Percentiles rank a stretch among this genome's conserved stretches.
Conservation (phyloP, 805 yeast genomes). For the Komagataella mondaviorum region DNA sequence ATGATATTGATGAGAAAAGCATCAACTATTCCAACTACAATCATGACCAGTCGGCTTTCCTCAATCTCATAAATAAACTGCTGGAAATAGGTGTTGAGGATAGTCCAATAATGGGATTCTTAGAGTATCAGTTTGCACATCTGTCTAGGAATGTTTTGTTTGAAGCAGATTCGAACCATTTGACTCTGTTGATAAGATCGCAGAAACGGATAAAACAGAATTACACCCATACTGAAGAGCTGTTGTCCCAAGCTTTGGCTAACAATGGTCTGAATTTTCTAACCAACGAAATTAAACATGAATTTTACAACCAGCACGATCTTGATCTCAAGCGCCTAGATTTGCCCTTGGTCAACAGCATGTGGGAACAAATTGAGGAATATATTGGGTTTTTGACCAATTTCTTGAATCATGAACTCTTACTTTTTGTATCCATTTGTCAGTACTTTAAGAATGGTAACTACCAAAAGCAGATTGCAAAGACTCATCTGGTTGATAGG, state of each 20-base stretch:
- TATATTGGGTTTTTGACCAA: conserved; percentile 22
- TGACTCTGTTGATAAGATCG: conserved; percentile 22
- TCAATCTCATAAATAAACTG: conserved; percentile 35
- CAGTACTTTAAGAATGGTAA: conserved; percentile 38
- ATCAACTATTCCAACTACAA: not conserved
- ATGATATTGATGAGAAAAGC: conserved; percentile 8
- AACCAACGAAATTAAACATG: conserved; percentile 5
- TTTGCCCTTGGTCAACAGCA: conserved; percentile 39
- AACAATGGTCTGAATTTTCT: conserved; percentile 9
- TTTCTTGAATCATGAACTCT: conserved; percentile 22
- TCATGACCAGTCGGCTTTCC: conserved; percentile 14
- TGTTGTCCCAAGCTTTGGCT: conserved; percentile 12
- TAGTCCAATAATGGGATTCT: conserved; percentile 55
- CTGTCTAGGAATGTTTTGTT: conserved; percentile 20
- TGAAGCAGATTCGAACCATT: conserved; percentile 23
- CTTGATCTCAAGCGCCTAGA: conserved; percentile 9
- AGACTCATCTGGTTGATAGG: conserved; percentile 1
- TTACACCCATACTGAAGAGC: conserved; percentile 10
- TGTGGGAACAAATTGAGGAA: conserved; percentile 40
- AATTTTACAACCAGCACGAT: conserved; percentile 5
- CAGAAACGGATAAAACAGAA: conserved; percentile 25
- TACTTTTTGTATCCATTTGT: conserved; percentile 41
- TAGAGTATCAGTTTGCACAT: conserved; percentile 31
- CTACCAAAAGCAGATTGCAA: conserved; percentile 16
- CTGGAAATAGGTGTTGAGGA: conserved; percentile 50